phyloP scores from a whole-genome alignment of 768 basidiomycete species.

The Mycena maculata region DNA sequence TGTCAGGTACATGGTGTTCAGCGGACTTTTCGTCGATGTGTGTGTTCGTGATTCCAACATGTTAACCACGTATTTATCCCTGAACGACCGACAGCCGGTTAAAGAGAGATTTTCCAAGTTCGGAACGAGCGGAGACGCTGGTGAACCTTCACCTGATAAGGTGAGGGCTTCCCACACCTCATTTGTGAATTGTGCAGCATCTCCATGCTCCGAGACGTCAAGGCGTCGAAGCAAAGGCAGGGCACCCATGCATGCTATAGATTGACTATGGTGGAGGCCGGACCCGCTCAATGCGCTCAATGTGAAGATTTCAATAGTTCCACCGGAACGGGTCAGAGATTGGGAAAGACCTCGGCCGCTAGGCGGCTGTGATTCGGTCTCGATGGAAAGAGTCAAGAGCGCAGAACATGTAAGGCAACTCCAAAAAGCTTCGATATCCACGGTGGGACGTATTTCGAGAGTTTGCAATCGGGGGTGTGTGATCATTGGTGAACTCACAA shows the following conservation, averaged over 20 bases:
- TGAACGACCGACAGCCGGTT: not conserved
- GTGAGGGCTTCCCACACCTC: constrained; percentile 9
- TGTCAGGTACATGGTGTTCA: too few relatives aligned
- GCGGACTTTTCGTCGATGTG: too few relatives aligned
- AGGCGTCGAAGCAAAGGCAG: constrained; percentile 12
- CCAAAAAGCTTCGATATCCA: too few relatives aligned
- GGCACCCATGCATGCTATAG: not conserved
- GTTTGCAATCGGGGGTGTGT: too few relatives aligned
- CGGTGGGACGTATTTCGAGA: too few relatives aligned
- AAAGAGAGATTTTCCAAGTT: not conserved
- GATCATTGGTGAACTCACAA: too few relatives aligned
- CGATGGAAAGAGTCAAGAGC: constrained; percentile 3
- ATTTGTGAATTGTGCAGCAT: not conserved
- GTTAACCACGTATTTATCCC: not conserved
- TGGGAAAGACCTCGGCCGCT: not conserved
- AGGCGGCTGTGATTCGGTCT: not conserved
- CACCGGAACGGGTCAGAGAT: constrained; percentile 2
- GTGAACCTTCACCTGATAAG: not conserved
- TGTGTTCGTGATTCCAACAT: constrained; percentile 6
- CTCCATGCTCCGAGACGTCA: not conserved
- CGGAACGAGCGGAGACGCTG: constrained; percentile 1
- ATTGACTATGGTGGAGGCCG: not conserved
- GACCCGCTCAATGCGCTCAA: not conserved
- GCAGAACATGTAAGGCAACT: not conserved
- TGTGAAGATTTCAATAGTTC: constrained; percentile 3